Base-by-base conservation (phyloP, 176 grass and related monocot genomes). In the Carex pumila region DNA sequence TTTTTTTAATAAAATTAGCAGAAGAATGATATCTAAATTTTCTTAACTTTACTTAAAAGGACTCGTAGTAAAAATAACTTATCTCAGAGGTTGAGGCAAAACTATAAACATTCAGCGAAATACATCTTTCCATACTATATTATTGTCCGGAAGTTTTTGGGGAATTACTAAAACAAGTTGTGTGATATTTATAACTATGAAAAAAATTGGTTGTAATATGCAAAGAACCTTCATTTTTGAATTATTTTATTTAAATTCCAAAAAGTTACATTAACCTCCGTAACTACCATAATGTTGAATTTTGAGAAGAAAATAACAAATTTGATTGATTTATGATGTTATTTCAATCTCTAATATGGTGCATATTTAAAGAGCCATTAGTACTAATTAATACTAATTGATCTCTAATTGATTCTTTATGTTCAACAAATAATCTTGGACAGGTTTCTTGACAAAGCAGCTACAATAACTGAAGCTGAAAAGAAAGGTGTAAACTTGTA, bases 391-490 rank as follows among this genome's bases (percentile, higher is more conserved):
- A 25, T 25, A 25, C 25, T 25, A 25, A 25, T 25, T 25, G 25
- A 25, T 25, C 25, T 25, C 25, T 25, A 25, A 25, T 25, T 25
- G 25, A 25, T 25, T 25, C 25, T 25, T 25, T 25, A 25, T 25
- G 25, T 25, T 25, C 25, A 25, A 25, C 25, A 25, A 17, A 39
- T 34, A 34, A n/a, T 85, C 78, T 84, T 47, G 71, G 81, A 83
- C 89, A 97, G 94, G 80, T 93, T 80, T 85, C 90, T 97, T 4
- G 94, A 97, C 81, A 97, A 93, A 87, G 94, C 94, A 41, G 89
- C 94, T 80, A 97, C 91, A 36, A 77, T 93, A 57, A 88, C 87
- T 25, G 89, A 97, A 83, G 56, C 88, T 83, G 94, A 97, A 85
- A 83, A 85, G 53, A 91, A 97, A 85, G 65, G 34, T 4, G 65